Percentiles rank a stretch among this genome's conserved stretches.
Conservation (phyloP, 2,329 filamentous ascomycete genomes). For the Zymoseptoria tritici region DNA sequence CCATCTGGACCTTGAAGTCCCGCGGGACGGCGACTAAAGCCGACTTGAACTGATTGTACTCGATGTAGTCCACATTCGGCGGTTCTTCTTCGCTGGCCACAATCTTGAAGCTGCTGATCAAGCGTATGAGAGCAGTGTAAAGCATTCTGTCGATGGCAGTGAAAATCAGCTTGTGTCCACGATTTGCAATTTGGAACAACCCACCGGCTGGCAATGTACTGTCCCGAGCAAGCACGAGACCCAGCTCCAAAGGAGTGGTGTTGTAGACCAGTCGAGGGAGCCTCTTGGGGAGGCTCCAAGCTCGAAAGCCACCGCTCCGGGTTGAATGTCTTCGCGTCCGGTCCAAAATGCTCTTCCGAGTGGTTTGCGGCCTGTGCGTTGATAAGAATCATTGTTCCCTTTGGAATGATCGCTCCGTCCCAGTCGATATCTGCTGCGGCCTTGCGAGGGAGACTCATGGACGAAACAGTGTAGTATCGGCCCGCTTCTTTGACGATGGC, state of each 20-base stretch:
- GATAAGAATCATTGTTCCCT: constrained; percentile 48
- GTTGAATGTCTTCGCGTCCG: constrained; percentile 40
- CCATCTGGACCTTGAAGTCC: constrained; percentile 51
- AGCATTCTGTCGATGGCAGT: constrained; percentile 31
- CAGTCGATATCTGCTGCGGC: constrained; percentile 45
- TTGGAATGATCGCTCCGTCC: constrained; percentile 46
- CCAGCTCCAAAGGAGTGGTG: constrained; percentile 49
- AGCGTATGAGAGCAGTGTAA: constrained; percentile 43
- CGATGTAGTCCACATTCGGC: constrained; percentile 55
- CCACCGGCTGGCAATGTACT: constrained; percentile 40
- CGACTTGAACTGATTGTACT: constrained; percentile 55
- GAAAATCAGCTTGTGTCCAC: constrained; percentile 8
- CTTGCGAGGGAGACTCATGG: constrained; percentile 47
- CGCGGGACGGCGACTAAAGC: constrained; percentile 53
- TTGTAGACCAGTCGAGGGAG: constrained; percentile 22
- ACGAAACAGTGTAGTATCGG: constrained; percentile 47
- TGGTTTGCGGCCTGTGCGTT: constrained; percentile 51
- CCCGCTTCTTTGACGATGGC: constrained; percentile 48
- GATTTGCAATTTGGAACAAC: not conserved
- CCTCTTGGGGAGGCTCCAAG: constrained; percentile 31
- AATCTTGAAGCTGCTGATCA: constrained; percentile 45
- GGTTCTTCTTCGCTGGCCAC: constrained; percentile 43
- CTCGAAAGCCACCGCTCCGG: constrained; percentile 44
- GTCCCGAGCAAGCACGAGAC: constrained; percentile 45
- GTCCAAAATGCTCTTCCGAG: constrained; percentile 44